Evolutionary conservation across 495 filamentous ascomycete species (phyloP), one percentile per base, ranked within the genome.

Genomic region (Letharia columbiana): DNA sequence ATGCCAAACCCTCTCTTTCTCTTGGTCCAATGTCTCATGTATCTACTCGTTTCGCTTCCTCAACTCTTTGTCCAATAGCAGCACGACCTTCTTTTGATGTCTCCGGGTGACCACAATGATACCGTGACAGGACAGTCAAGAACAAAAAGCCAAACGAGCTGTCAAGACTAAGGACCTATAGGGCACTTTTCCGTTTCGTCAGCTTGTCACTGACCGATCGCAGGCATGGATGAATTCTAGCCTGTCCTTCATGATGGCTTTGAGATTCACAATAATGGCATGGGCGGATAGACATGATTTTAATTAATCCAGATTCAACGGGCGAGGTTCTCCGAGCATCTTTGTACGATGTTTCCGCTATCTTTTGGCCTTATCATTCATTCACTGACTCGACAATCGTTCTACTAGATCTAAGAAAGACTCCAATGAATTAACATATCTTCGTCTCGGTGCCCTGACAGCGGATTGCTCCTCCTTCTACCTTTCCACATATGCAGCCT

Each of bases 1-100:
- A 81, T 18, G 23, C 23, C 23, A 72, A 62, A 54, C 76, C 65
- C 45, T 69, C 70, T 37, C 60, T 17, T 7, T 13, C 13, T 31
- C 44, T 13, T 7, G 2, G 11, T 12, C 6, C 8, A 39, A 20
- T 12, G 44, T 50, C 20, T 35, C 10, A 7, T 50, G 8, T 33
- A 37, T 49, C 6, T 12, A 9, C 11, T 47, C 3, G 0, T 23
- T 62, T 18, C 28, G 28, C 17, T 6, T 3, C 47, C 35, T 3
- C n/a, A 49, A 47, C 15, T 8, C 28, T 4, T 31, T n/a, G 18
- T 0, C 17, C 0, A 50, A 35, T 23, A 50, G 8, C 33, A 23
- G n/a, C 12, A 37, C 28, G 23, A 8, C 18, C 17, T 33, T 31
- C 0, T 8, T 18, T 7, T 12, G n/a, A 2, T 12, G 10, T 31